Evolutionary conservation across 768 basidiomycete genomes (phyloP).

Genomic region (Lactarius quietus): DNA sequence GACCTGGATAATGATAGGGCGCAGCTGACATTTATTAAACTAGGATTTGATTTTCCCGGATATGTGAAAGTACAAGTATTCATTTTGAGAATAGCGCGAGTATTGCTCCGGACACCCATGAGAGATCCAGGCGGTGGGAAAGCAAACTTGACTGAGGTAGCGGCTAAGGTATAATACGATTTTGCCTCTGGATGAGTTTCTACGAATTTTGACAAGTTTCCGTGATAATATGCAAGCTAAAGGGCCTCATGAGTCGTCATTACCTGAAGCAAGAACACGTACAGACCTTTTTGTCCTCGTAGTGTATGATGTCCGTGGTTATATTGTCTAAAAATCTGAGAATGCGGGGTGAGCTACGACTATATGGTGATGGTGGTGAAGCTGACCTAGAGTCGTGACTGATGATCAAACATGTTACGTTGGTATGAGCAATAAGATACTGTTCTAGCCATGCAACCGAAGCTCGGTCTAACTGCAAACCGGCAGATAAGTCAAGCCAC

Average conservation of each 20-base stretch:
- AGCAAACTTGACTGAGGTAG: slow-evolving; percentile 89
- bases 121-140: slow-evolving; percentile 95
- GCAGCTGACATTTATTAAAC: slow-evolving; percentile 84
- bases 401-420: slow-evolving; percentile 88
- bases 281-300: slow-evolving; percentile 84
- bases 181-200: slow-evolving; percentile 87
- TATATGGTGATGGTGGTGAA: neutral
- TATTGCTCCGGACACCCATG: slow-evolving; percentile 96
- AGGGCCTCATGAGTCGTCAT: slow-evolving; percentile 6
- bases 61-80: slow-evolving; percentile 91
- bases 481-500: slow-evolving; percentile 21
- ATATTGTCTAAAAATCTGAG: slow-evolving; percentile 88
- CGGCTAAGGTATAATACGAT: slow-evolving; percentile 95
- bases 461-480: slow-evolving; percentile 62
- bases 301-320: slow-evolving; percentile 96
- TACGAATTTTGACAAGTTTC: slow-evolving; percentile 89
- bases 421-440: slow-evolving; percentile 75
- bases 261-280: slow-evolving; percentile 23
- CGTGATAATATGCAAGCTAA: slow-evolving; percentile 89
- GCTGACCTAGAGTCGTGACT: slow-evolving; percentile 94
- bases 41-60: slow-evolving; percentile 76
- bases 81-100: slow-evolving; percentile 93
- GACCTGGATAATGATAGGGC: slow-evolving; percentile 90
- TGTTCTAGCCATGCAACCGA: slow-evolving; percentile 92
- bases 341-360: slow-evolving; percentile 11